phyloP scores from a whole-genome alignment of 202 grass and related monocot species.

The Panicum hallii region DNA sequence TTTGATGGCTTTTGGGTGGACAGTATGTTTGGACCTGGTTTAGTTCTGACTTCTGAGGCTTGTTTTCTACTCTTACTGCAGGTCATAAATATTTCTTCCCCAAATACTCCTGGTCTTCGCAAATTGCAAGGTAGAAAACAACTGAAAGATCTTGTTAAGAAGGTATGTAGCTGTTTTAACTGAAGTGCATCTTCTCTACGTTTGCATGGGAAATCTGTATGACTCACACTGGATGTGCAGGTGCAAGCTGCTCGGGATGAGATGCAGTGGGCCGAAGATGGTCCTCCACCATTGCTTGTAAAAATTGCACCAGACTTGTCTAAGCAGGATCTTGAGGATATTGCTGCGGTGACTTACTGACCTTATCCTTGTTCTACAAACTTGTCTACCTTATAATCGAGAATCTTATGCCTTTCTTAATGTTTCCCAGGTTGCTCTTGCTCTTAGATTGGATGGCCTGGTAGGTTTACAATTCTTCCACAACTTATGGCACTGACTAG shows the following conservation, averaged over 20 bases:
- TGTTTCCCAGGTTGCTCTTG: conserved; percentile 81
- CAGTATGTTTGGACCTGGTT: conserved; percentile 9
- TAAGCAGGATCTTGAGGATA: conserved; percentile 97
- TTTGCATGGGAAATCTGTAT: conserved; percentile 43
- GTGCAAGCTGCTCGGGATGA: conserved; percentile 97
- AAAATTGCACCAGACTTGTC: conserved; percentile 97
- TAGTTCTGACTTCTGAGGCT: not conserved
- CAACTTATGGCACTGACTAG: not conserved
- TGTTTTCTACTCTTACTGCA: conserved; percentile 40
- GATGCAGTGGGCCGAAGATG: conserved; percentile 99
- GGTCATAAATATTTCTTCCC: conserved; percentile 98
- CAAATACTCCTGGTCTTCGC: conserved; percentile 97
- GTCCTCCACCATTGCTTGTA: conserved; percentile 88
- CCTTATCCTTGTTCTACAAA: conserved; percentile 34
- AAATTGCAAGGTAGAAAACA: conserved; percentile 93
- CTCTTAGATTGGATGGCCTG: conserved; percentile 91
- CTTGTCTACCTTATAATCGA: conserved; percentile 18
- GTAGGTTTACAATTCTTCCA: conserved; percentile 56
- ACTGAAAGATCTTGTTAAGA: conserved; percentile 93
- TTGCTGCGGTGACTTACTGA: conserved; percentile 70
- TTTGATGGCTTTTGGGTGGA: conserved; percentile 32
- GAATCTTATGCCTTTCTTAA: conserved; percentile 50
- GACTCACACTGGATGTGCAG: conserved; percentile 47
- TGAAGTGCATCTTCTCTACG: not conserved
- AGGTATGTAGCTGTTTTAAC: conserved; percentile 52